Evolutionary conservation across 306 rosid genomes (phyloP).

Genomic region (Castanea sativa): DNA sequence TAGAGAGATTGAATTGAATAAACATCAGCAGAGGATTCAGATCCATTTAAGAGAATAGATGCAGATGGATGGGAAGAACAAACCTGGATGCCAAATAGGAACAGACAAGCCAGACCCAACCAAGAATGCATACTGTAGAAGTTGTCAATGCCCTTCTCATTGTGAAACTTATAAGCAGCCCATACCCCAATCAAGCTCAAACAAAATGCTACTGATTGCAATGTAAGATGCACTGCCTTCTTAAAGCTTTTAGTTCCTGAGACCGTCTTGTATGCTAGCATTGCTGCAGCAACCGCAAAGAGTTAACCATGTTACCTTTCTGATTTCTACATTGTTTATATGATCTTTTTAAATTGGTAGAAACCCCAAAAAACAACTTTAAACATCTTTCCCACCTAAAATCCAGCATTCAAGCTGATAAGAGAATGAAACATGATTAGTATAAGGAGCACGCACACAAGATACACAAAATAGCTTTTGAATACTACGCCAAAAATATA

Average conservation of each 20-base stretch:
- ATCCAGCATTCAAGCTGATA: too few relatives aligned
- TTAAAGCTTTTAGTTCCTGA: conserved; percentile 79
- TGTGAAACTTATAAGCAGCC: conserved; percentile 98
- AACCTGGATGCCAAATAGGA: conserved; percentile 79
- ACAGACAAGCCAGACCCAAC: conserved; percentile 83
- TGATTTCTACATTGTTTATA: too few relatives aligned
- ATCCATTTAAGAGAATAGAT: too few relatives aligned
- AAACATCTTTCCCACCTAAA: too few relatives aligned
- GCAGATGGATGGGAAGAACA: too few relatives aligned
- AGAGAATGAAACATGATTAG: too few relatives aligned
- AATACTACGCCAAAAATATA: too few relatives aligned
- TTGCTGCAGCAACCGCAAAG: conserved; percentile 52
- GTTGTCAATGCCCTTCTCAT: conserved; percentile 90
- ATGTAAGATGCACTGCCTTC: conserved; percentile 69
- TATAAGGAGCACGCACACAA: too few relatives aligned
- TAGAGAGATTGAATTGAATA: too few relatives aligned
- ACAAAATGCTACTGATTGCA: conserved; percentile 64
- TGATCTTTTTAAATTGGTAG: background rate
- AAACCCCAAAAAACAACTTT: too few relatives aligned
- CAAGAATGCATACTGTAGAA: conserved; percentile 98
- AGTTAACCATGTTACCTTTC: background rate
- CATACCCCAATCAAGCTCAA: conserved; percentile 77
- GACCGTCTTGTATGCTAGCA: conserved; percentile 88
- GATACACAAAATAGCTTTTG: too few relatives aligned
- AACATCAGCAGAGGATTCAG: too few relatives aligned